Base-by-base conservation (phyloP, 306 rosid genomes). In the Macrotyloma uniflorum region DNA sequence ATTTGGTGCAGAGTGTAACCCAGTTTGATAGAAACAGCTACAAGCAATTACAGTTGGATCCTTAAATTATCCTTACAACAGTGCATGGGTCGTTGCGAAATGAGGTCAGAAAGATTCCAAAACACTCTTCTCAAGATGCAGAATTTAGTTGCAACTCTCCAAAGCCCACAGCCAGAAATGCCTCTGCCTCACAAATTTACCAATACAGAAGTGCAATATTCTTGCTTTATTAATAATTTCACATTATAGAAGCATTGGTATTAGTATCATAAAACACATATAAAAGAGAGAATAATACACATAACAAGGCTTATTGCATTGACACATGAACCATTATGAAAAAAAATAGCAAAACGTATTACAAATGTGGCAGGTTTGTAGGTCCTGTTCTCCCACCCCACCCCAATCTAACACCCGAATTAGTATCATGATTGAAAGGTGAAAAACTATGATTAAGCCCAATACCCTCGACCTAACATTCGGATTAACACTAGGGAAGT, bases 371-470 rank as follows among this genome's bases (percentile, higher is more conserved):
- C 24, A 62, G 11, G 24, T 32, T 62, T 33, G 46, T 62, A 32
- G 45, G 28, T 9, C 50, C 49, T 36, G 33, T 35, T 64, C 65
- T 64, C 70, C 70, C 19, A 12, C 49, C 69, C 4, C 15, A 63
- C 16, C 69, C 69, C 6, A 63, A 35, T 16, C 8, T 16, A 15
- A 32, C 14, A 36, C 70, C 45, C n/a, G 61, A 80, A 80, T 74
- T 53, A 79, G 69, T 82, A 77, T 76, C 65, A 71, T 78, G 73
- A 83, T 76, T 57, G 15, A 61, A 82, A 83, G 66, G 47, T 33
- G 67, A 76, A 62, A 78, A 76, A 70, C 49, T 68, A 75, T 33
- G 81, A 81, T 65, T 80, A 88, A 26, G 79, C 71, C 74, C 70
- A 47, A 64, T 42, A 76, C 63, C 82, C 87, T 82, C 22, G 49